Base-by-base conservation (phyloP, 2,329 filamentous ascomycete species). In the Neonectria faginata region DNA sequence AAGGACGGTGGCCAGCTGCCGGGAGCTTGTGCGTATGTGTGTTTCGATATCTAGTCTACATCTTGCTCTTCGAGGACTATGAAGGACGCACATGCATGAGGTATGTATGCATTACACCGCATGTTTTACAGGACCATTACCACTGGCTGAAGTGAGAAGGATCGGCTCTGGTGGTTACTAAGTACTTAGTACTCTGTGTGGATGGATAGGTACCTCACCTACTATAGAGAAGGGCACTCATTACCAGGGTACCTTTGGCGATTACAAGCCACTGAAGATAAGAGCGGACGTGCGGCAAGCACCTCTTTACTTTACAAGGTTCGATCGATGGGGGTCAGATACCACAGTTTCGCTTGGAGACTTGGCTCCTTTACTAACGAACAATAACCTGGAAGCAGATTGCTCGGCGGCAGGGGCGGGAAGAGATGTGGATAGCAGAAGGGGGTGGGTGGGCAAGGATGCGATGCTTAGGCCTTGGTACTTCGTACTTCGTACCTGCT, bases 321-420 rank as follows among this genome's bases (percentile, higher is more conserved):
- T 41, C 55, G 55, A 63, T 63, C 44, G 50, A 59, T 44, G 50
- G 50, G 50, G 42, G 25, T 6, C 36, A 31, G 25, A 33, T 42
- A 27, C n/a, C 20, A 44, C 27, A 39, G 50, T 55, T 59, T 55
- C 55, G 55, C 50, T 55, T 50, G 48, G 18, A 54, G 42, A 45
- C 55, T 42, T 59, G 57, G 55, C 42, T 51, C 29, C 33, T 29
- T n/a, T 5, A 36, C 27, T 31, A 51, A n/a, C 16, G 55, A 59
- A 59, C 27, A 29, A 63, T 39, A 33, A 47, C 18, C 41, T 45
- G 33, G 33, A 27, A 29, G 12, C 14, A 48, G 27, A 48, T 18
- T 16, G 54, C 25, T 53, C n/a, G 33, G 60, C 33, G 55, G 55
- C 60, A 59, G 60, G 55, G 60, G 44, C 36, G 31, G 44, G 27